These are phyloP conservation scores for Thymus mandschuricus DNA, from an alignment of 257 asterid genomes.

Conservation along the genomic window DNA sequence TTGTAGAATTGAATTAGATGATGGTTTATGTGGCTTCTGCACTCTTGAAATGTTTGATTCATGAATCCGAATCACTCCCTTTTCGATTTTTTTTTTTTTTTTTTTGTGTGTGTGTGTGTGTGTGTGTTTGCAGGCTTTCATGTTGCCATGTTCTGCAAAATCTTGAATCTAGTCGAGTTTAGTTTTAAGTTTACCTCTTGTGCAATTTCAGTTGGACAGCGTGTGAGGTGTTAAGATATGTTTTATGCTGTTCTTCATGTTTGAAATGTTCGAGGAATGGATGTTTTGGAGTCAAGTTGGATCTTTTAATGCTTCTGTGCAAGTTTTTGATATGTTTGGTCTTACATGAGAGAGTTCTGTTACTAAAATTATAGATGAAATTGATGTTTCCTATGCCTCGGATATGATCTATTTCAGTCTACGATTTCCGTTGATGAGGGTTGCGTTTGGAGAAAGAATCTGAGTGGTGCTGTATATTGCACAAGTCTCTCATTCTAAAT, in stretches of 20 bases:
- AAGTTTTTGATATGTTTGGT: neutral
- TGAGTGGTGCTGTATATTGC: neutral
- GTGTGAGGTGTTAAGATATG: neutral
- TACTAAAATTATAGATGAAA: neutral
- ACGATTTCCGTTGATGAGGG: slow-evolving; percentile 24
- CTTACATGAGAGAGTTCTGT: slow-evolving; percentile 20
- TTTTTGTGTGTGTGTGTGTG: neutral
- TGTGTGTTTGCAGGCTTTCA: slow-evolving; percentile 21
- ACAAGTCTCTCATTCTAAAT: slow-evolving; percentile 12
- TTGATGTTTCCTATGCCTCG: neutral
- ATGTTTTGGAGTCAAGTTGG: neutral
- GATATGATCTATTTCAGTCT: slow-evolving; percentile 11
- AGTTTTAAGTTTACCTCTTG: neutral
- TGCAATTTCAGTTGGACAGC: slow-evolving; percentile 7
- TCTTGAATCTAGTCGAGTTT: slow-evolving; percentile 15
- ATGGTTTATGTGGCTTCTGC: too few relatives aligned
- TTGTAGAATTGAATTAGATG: too few relatives aligned
- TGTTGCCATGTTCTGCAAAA: slow-evolving; percentile 11
- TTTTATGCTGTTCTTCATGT: neutral
- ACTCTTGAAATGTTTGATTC: too few relatives aligned
- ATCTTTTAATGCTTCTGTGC: slow-evolving; percentile 22
- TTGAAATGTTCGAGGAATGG: neutral
- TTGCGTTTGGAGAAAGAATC: neutral
- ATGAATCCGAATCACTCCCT: too few relatives aligned
- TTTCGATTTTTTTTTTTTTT: slow-evolving; percentile 6